Evolutionary conservation across 441 rosid genomes (phyloP).

Genomic region (Cnidoscolus chayamansa): DNA sequence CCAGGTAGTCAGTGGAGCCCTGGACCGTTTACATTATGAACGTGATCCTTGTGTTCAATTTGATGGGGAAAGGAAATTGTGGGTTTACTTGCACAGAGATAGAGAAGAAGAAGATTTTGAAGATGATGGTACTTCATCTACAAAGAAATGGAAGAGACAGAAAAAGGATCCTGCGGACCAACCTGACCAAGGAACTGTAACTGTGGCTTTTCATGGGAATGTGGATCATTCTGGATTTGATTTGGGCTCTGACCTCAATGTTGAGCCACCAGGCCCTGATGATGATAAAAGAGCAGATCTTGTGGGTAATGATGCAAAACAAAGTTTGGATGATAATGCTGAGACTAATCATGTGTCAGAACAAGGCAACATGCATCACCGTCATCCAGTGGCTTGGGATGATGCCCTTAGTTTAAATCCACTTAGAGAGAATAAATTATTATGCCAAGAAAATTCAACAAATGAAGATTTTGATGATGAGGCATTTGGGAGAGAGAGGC

Average conservation of each 20-base stretch:
- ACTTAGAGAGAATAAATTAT: slow-evolving; percentile 48
- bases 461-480: slow-evolving; percentile 84
- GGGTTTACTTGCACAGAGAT: slow-evolving; percentile 93
- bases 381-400: slow-evolving; percentile 50
- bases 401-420: slow-evolving; percentile 49
- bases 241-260: slow-evolving; percentile 66
- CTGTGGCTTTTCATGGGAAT: slow-evolving; percentile 56
- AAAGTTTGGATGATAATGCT: slow-evolving; percentile 42
- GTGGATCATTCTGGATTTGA: slow-evolving; percentile 67
- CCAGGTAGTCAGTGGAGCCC: slow-evolving; percentile 95
- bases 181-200: slow-evolving; percentile 64
- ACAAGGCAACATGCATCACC: slow-evolving; percentile 38
- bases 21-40: slow-evolving; percentile 98
- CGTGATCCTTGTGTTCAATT: slow-evolving; percentile 98
- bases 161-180: slow-evolving; percentile 84
- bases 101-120: slow-evolving; percentile 99
- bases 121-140: slow-evolving; percentile 98
- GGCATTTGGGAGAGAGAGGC: slow-evolving; percentile 45
- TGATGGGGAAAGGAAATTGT: slow-evolving; percentile 87
- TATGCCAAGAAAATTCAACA: slow-evolving; percentile 83
- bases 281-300: slow-evolving; percentile 48
- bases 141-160: slow-evolving; percentile 98
- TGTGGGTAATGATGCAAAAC: slow-evolving; percentile 40
- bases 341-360: slow-evolving; percentile 41
- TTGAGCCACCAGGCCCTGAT: slow-evolving; percentile 44